A percentile compares a stretch with the other conserved stretches of the same genome.
Conservation (phyloP, 1,284 basidiomycete genomes). For the Fistulina hepatica region DNA sequence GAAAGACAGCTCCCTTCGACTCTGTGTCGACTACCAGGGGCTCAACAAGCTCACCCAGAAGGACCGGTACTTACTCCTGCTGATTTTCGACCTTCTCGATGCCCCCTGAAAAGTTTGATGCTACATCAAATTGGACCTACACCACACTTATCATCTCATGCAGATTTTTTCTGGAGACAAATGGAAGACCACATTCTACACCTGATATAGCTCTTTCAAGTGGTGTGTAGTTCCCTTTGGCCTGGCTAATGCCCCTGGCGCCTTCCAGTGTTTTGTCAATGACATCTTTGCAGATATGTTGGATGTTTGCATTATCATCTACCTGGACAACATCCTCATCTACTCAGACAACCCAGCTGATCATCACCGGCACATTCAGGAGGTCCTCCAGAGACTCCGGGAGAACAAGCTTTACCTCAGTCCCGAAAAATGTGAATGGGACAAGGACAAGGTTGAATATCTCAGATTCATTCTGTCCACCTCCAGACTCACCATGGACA, state of each 20-base stretch:
- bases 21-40: conserved; percentile 26
- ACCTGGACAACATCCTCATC: conserved; percentile 18
- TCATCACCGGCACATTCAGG: conserved; percentile 19
- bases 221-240: conserved; percentile 24
- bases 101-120: conserved; percentile 17
- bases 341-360: conserved; percentile 16
- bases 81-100: conserved; percentile 15
- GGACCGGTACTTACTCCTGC: conserved; percentile 26
- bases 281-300: conserved; percentile 14
- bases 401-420: conserved; percentile 19
- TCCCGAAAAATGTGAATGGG: conserved; percentile 17
- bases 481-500: conserved; percentile 26
- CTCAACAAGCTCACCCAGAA: conserved; percentile 29
- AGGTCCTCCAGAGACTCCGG: conserved; percentile 24
- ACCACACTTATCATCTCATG: conserved; percentile 25
- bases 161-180: conserved; percentile 24
- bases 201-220: conserved; percentile 23
- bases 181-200: conserved; percentile 27
- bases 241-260: conserved; percentile 11
- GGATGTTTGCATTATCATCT: conserved; percentile 13
- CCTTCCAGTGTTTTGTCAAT: conserved; percentile 13
- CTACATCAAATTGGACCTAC: conserved; percentile 29
- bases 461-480: conserved; percentile 29
- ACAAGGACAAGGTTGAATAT: conserved; percentile 24
- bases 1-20: conserved; percentile 26